phyloP scores from a whole-genome alignment of 2,329 filamentous ascomycete genomes.

The Cucurbitaria berberidis region DNA sequence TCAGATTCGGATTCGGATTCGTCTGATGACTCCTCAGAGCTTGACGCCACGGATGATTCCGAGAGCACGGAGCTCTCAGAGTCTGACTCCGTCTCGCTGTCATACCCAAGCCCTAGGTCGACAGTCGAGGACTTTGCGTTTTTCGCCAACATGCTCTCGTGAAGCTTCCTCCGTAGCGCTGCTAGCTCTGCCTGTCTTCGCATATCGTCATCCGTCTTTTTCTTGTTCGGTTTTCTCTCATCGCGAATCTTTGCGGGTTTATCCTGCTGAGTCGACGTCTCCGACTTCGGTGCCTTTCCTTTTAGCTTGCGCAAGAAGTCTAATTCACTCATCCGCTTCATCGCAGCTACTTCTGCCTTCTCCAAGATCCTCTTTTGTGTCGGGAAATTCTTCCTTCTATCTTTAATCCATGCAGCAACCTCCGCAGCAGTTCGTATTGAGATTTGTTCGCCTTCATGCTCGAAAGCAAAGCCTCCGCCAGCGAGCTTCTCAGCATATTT shows the following conservation, averaged over 20 bases:
- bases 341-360: conserved; percentile 59
- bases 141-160: conserved; percentile 41
- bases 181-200: conserved; percentile 34
- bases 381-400: conserved; percentile 80
- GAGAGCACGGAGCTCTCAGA: conserved; percentile 32
- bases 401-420: conserved; percentile 78
- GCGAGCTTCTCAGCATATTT: conserved; percentile 44
- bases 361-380: conserved; percentile 73
- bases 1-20: conserved; percentile 34
- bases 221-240: background rate
- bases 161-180: conserved; percentile 41
- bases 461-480: conserved; percentile 64
- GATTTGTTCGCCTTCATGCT: conserved; percentile 62
- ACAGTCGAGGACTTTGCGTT: conserved; percentile 13
- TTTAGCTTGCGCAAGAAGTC: conserved; percentile 47
- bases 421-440: conserved; percentile 66
- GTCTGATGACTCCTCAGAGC: conserved; percentile 29
- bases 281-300: conserved; percentile 25
- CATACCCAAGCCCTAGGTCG: conserved; percentile 42
- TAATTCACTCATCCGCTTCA: conserved; percentile 41
- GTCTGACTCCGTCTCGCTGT: conserved; percentile 34
- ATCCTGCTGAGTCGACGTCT: background rate
- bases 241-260: background rate
- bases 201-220: background rate
- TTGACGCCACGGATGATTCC: conserved; percentile 43